phyloP scores from a whole-genome alignment of 768 basidiomycete species.

The Naganishia randhawae region DNA sequence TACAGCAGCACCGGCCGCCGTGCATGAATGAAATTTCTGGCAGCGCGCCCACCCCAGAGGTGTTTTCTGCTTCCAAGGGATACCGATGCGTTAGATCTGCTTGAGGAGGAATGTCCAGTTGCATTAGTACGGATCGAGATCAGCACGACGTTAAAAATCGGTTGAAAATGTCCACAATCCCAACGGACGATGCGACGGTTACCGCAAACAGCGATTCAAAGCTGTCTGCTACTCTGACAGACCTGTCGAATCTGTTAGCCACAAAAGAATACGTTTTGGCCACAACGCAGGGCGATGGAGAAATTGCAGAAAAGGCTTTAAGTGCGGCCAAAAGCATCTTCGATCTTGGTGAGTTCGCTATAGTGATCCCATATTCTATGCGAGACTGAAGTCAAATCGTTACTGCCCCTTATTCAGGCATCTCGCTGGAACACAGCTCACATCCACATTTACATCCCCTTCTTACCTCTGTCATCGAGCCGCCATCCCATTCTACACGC shows the following conservation, averaged over 20 bases:
- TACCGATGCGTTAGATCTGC: too few relatives aligned
- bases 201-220: background rate
- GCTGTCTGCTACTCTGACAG: slow-evolving; percentile 11
- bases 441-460: slow-evolving; percentile 64
- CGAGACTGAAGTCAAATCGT: slow-evolving; percentile 66
- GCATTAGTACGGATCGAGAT: too few relatives aligned
- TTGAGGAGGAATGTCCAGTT: too few relatives aligned
- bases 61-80: background rate
- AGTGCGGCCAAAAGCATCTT: slow-evolving; percentile 49
- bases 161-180: background rate
- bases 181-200: background rate
- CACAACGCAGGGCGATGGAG: slow-evolving; percentile 37
- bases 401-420: slow-evolving; percentile 54
- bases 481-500: slow-evolving; percentile 61
- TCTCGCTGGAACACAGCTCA: slow-evolving; percentile 66
- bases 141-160: background rate
- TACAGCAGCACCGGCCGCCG: slow-evolving; percentile 4
- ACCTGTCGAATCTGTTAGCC: slow-evolving; percentile 36
- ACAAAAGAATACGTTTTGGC: slow-evolving; percentile 37
- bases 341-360: slow-evolving; percentile 46
- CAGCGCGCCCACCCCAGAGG: too few relatives aligned
- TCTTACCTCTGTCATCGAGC: slow-evolving; percentile 64
- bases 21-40: slow-evolving; percentile 10
- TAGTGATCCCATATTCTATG: slow-evolving; percentile 54
- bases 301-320: slow-evolving; percentile 40